phyloP scores from a whole-genome alignment of 2,329 filamentous ascomycete genomes.

The Trichoderma cornu-damae region DNA sequence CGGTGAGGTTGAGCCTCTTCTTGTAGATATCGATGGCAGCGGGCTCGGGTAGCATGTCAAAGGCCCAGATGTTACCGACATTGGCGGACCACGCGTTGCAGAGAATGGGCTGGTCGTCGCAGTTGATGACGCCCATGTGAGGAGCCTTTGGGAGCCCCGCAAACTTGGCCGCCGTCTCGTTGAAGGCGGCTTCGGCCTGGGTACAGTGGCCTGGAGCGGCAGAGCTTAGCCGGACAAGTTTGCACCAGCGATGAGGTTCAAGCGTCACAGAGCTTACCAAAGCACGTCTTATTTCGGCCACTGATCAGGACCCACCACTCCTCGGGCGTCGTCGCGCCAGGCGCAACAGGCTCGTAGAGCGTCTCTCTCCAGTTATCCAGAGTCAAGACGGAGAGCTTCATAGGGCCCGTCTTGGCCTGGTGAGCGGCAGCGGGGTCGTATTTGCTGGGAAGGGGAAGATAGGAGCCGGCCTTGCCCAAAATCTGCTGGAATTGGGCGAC shows the following conservation, averaged over 20 bases:
- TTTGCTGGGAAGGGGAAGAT: constrained; percentile 45
- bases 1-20: constrained; percentile 64
- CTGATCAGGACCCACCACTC: constrained; percentile 73
- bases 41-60: constrained; percentile 61
- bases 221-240: constrained; percentile 21
- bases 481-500: constrained; percentile 60
- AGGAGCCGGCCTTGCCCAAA: constrained; percentile 54
- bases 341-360: constrained; percentile 56
- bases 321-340: constrained; percentile 57
- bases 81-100: constrained; percentile 69
- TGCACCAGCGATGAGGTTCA: background rate
- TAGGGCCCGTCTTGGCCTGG: constrained; percentile 37
- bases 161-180: constrained; percentile 61
- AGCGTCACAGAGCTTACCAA: constrained; percentile 41
- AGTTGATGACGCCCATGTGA: constrained; percentile 65
- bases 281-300: constrained; percentile 74
- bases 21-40: constrained; percentile 59
- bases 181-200: constrained; percentile 59
- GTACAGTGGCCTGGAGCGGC: constrained; percentile 55
- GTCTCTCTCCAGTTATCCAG: constrained; percentile 67
- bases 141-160: constrained; percentile 57
- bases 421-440: constrained; percentile 39
- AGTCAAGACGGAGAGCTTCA: constrained; percentile 51
- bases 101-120: constrained; percentile 67
- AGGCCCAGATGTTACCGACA: constrained; percentile 60